Conservation (phyloP, 768 basidiomycete genomes). For the Ephemerocybe angulata region DNA sequence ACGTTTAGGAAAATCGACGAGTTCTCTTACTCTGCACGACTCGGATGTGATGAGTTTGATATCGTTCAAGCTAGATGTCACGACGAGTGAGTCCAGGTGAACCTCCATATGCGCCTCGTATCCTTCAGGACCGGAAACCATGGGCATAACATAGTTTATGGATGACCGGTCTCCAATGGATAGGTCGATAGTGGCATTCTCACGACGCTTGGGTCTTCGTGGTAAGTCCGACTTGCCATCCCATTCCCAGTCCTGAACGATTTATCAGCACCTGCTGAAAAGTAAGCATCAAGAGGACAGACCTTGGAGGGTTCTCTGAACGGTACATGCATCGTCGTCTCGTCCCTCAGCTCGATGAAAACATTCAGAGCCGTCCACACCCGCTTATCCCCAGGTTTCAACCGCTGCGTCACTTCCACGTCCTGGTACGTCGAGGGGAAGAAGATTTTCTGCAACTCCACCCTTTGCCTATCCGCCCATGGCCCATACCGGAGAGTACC, state of each 20-base stretch:
- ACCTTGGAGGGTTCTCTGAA: conserved; percentile 92
- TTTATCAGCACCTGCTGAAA: not conserved
- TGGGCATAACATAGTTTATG: conserved; percentile 79
- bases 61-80: conserved; percentile 87
- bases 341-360: conserved; percentile 75
- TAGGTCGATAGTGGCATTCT: conserved; percentile 70
- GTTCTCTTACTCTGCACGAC: conserved; percentile 62
- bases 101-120: conserved; percentile 80
- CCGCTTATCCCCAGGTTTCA: conserved; percentile 79
- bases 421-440: conserved; percentile 80
- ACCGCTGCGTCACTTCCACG: conserved; percentile 46
- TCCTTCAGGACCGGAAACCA: conserved; percentile 69
- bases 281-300: not conserved
- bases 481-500: conserved; percentile 85
- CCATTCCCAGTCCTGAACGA: conserved; percentile 84
- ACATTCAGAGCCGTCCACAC: conserved; percentile 78
- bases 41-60: conserved; percentile 74
- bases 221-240: conserved; percentile 56
- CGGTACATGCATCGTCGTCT: conserved; percentile 78
- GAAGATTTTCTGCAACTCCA: conserved; percentile 74
- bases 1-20: conserved; percentile 7
- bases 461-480: conserved; percentile 95
- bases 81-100: conserved; percentile 71
- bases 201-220: conserved; percentile 51
- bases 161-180: conserved; percentile 78